Evolutionary conservation across 495 filamentous ascomycete species (phyloP).

Genomic region (Rusavskia elegans): DNA sequence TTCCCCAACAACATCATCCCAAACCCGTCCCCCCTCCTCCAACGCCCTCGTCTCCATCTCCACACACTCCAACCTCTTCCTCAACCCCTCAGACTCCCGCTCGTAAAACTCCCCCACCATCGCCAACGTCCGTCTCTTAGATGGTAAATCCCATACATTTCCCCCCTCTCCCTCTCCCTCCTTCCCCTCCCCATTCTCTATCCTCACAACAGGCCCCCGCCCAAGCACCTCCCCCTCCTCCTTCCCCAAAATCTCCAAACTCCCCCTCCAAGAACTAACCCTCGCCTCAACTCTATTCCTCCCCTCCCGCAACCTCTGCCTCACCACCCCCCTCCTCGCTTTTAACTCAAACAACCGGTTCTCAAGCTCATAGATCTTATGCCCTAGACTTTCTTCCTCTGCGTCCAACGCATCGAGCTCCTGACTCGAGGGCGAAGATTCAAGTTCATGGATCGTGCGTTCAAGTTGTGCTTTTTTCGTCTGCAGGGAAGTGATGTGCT

Average conservation of each 20-base stretch:
- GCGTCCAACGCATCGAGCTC: constrained; percentile 27
- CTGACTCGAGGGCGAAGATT: constrained; percentile 19
- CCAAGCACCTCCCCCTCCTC: constrained; percentile 28
- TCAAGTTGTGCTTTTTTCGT: constrained; percentile 15
- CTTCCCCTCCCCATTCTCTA: too few species aligned
- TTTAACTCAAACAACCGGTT: constrained; percentile 51
- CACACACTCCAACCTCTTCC: constrained; percentile 40
- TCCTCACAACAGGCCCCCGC: too few species aligned
- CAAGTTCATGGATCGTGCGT: constrained; percentile 24
- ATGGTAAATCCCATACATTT: constrained; percentile 38
- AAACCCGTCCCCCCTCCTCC: constrained; percentile 69
- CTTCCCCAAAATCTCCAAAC: constrained; percentile 23
- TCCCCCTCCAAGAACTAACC: constrained; percentile 41
- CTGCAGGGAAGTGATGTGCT: not conserved
- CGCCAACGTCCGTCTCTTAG: constrained; percentile 53
- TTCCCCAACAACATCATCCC: constrained; percentile 51
- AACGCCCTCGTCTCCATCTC: constrained; percentile 57
- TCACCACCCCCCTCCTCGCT: constrained; percentile 42
- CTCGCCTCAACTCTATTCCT: constrained; percentile 47
- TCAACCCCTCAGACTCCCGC: constrained; percentile 41
- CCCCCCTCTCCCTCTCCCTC: constrained; percentile 11
- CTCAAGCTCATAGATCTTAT: constrained; percentile 49
- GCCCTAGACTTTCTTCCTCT: constrained; percentile 35
- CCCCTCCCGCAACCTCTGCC: constrained; percentile 42
- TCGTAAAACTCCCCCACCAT: constrained; percentile 69